Evolutionary conservation across 2,329 filamentous ascomycete genomes (phyloP).

Genomic region (Fusarium cyanostomum): DNA sequence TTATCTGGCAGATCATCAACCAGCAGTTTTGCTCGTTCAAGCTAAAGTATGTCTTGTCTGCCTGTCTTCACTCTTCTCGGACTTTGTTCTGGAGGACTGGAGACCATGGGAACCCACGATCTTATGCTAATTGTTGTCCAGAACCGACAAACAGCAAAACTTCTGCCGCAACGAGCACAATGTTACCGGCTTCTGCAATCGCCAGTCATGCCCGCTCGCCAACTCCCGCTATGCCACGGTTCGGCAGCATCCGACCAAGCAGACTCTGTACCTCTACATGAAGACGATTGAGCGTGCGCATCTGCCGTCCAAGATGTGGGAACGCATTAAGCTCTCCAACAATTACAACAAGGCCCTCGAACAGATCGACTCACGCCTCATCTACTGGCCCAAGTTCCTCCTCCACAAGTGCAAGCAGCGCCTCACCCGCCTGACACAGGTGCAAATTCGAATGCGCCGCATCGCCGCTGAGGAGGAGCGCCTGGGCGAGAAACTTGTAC

Average conservation of each 20-base stretch:
- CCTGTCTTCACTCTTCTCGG: neutral
- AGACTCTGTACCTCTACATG: slow-evolving; percentile 93
- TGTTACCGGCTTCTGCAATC: slow-evolving; percentile 82
- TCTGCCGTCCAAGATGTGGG: slow-evolving; percentile 92
- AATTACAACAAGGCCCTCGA: slow-evolving; percentile 92
- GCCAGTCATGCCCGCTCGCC: slow-evolving; percentile 89
- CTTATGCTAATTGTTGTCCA: slow-evolving; percentile 50
- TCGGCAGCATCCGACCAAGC: slow-evolving; percentile 81
- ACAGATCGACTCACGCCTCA: slow-evolving; percentile 84
- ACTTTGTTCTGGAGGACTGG: neutral
- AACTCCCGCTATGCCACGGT: slow-evolving; percentile 95
- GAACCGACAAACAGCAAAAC: slow-evolving; percentile 84
- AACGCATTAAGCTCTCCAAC: slow-evolving; percentile 85
- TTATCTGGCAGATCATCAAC: slow-evolving; percentile 97
- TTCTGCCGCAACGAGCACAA: slow-evolving; percentile 98
- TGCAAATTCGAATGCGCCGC: slow-evolving; percentile 81
- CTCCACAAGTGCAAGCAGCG: slow-evolving; percentile 97
- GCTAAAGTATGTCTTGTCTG: slow-evolving; percentile 71
- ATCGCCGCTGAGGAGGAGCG: slow-evolving; percentile 90
- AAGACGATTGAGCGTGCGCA: slow-evolving; percentile 92
- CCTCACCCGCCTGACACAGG: slow-evolving; percentile 90
- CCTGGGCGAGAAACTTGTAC: slow-evolving; percentile 87
- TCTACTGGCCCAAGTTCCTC: slow-evolving; percentile 95
- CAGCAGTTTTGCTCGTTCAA: slow-evolving; percentile 96
- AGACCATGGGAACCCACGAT: too few species aligned